These are phyloP conservation scores for Paecilomyces dactylethromorphus DNA, from an alignment of 2,329 filamentous ascomycete species.

Conservation along the genomic window DNA sequence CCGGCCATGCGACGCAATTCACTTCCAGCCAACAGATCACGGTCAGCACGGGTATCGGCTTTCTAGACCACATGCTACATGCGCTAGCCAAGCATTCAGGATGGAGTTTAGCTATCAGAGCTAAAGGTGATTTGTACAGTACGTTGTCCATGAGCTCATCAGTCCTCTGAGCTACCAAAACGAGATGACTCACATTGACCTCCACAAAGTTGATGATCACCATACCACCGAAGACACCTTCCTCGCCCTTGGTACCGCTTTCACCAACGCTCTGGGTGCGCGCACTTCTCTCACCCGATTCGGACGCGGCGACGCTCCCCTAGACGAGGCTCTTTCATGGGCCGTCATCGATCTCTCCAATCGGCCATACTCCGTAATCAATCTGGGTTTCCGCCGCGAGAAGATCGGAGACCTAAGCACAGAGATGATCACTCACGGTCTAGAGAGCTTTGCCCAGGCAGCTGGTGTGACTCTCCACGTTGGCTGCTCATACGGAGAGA, in stretches of 20 bases:
- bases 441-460: conserved; percentile 88
- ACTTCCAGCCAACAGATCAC: conserved; percentile 80
- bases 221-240: conserved; percentile 96
- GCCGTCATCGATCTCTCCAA: conserved; percentile 94
- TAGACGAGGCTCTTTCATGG: conserved; percentile 90
- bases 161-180: neutral
- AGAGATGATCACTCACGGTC: conserved; percentile 95
- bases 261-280: conserved; percentile 70
- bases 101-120: conserved; percentile 79
- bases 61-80: conserved; percentile 98
- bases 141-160: conserved; percentile 26
- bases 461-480: conserved; percentile 92
- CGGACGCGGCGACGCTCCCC: conserved; percentile 83
- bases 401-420: conserved; percentile 88
- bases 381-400: conserved; percentile 80
- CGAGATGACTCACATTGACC: neutral
- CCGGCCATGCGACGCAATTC: conserved; percentile 73
- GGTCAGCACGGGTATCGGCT: conserved; percentile 90
- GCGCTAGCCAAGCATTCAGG: conserved; percentile 92
- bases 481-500: conserved; percentile 80
- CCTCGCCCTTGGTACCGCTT: conserved; percentile 80
- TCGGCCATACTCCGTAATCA: conserved; percentile 75
- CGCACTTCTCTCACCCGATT: conserved; percentile 82
- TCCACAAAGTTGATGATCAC: conserved; percentile 78
- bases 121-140: conserved; percentile 89